A percentile compares a stretch with the other conserved stretches of the same genome.
phyloP scores from a whole-genome alignment of 495 filamentous ascomycete species.

The Aspergillus baeticus region DNA sequence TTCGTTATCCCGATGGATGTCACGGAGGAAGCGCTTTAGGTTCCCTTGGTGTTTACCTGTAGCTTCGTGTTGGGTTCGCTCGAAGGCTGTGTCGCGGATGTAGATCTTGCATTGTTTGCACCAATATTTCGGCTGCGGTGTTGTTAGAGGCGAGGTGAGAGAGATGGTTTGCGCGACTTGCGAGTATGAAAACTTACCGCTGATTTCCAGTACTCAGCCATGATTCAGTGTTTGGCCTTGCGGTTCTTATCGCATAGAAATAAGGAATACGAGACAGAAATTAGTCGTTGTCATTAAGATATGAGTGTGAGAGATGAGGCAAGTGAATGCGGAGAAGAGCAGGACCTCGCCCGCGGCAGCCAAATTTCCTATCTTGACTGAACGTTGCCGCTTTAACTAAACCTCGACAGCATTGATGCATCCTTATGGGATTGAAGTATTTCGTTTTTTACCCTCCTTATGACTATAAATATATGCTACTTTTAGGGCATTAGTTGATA shows the following conservation, averaged over 20 bases:
- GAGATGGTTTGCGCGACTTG: background rate
- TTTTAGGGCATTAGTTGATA: too few species aligned
- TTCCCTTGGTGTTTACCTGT: conserved; percentile 83
- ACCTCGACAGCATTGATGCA: too few species aligned
- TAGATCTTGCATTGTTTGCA: conserved; percentile 95
- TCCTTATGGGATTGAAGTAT: too few species aligned
- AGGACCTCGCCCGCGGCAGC: background rate
- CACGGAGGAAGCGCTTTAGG: conserved; percentile 86
- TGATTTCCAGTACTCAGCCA: conserved; percentile 99
- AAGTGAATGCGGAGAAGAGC: too few species aligned
- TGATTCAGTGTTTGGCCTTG: conserved; percentile 27
- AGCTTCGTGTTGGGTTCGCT: conserved; percentile 85
- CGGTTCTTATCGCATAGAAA: background rate
- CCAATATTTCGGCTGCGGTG: conserved; percentile 75
- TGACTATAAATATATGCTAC: too few species aligned
- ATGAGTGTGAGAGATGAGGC: too few species aligned
- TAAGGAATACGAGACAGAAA: background rate
- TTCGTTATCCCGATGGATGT: conserved; percentile 80
- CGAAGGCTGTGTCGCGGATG: conserved; percentile 89
- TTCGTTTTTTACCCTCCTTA: too few species aligned
- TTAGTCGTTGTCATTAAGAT: too few species aligned
- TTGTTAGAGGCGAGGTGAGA: conserved; percentile 16
- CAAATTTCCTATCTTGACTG: background rate
- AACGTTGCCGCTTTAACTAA: background rate
- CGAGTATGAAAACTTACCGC: conserved; percentile 51